Base-by-base conservation (phyloP, 441 rosid genomes). In the Capsella rubella region DNA sequence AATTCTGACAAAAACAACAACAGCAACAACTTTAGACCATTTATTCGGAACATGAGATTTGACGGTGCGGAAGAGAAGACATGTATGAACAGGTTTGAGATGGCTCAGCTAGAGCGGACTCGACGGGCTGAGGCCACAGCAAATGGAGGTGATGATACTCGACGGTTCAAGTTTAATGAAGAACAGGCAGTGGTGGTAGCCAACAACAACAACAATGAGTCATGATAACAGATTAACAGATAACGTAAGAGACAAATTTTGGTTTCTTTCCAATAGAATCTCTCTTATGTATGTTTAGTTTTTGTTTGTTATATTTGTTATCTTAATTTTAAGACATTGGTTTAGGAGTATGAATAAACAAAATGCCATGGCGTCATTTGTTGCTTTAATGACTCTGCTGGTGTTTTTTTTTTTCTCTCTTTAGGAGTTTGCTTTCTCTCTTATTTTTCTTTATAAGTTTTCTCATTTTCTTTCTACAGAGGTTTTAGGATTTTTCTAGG, bases 31-130 rank as follows among this genome's bases (percentile, higher is more conserved):
- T 75, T 67, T 16, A 80, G 82, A 66, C 78, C 78, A 37, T 56
- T 72, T 77, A 69, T 69, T 2, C 79, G 72, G 25, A 65, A 80
- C 11, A 74, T 72, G 69, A 82, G 82, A 75, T 78, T 67, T 60
- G 15, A 67, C 13, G 67, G 62, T 15, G 49, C 42, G 40, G 82
- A 69, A 31, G 83, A 72, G 15, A 78, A 78, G 40, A 78, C 57
- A 43, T 77, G 58, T 3, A 72, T 72, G 39, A 68, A 72, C 67
- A 71, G 85, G 67, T 81, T 69, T 43, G 85, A 79, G 59, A 67
- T 75, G 68, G 62, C 72, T 32, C 61, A 57, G 47, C 76, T 64
- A 64, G 72, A 69, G 32, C 68, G 81, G 35, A 67, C 51, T 39
- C 79, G 80, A 63, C 80, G 69, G 7, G 73, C 65, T 40, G 82